phyloP scores from a whole-genome alignment of 768 basidiomycete genomes.

The Macrocybe gigantea region DNA sequence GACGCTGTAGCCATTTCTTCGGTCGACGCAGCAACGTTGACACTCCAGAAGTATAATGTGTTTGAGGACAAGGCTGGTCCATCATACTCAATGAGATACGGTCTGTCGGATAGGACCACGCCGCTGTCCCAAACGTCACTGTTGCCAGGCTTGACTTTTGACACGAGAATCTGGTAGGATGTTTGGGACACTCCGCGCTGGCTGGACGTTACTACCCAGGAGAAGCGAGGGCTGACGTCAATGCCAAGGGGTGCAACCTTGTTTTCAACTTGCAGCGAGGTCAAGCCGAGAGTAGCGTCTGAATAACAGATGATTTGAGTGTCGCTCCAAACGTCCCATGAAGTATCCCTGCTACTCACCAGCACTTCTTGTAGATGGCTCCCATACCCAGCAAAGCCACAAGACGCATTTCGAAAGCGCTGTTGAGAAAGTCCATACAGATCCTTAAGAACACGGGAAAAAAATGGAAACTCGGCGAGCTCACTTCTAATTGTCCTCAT shows the following conservation, averaged over 20 bases:
- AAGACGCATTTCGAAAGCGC: not conserved
- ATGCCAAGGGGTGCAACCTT: slow-evolving; percentile 16
- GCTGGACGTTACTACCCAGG: slow-evolving; percentile 17
- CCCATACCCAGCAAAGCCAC: not conserved
- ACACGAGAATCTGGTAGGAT: slow-evolving; percentile 19
- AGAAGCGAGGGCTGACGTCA: slow-evolving; percentile 22
- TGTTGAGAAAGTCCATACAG: not conserved
- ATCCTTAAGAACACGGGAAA: not conserved
- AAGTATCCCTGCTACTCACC: not conserved
- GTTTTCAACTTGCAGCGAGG: slow-evolving; percentile 17
- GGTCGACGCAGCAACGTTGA: slow-evolving; percentile 14
- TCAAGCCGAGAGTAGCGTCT: slow-evolving; percentile 6
- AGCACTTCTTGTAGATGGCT: not conserved
- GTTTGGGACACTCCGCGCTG: slow-evolving; percentile 12
- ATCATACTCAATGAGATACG: slow-evolving; percentile 19
- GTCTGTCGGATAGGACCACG: slow-evolving; percentile 10
- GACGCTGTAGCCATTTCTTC: slow-evolving; percentile 14
- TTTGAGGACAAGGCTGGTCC: slow-evolving; percentile 18
- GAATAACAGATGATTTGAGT: not conserved
- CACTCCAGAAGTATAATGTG: slow-evolving; percentile 20
- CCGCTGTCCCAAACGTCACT: slow-evolving; percentile 20
- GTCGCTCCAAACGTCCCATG: not conserved
- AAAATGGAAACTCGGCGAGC: not conserved
- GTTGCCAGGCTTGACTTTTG: slow-evolving; percentile 9
- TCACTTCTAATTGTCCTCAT: too few species aligned